Conservation (phyloP, 371 early-diverging fungal genomes). For the Mortierella sp. region DNA sequence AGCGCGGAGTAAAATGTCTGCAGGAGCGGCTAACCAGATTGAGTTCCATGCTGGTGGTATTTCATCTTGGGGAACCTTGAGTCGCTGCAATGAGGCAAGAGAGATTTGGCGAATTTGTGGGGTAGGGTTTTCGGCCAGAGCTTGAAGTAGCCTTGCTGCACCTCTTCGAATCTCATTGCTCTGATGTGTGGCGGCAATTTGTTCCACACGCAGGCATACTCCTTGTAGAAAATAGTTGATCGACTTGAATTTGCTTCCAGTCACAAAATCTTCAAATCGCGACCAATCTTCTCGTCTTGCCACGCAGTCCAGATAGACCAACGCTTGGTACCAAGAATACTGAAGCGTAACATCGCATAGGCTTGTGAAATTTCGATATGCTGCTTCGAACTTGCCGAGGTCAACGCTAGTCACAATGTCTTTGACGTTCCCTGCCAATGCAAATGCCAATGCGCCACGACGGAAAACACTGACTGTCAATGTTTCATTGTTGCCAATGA, state of each 20-base stretch:
- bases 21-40: no score
- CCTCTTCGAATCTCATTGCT: neutral
- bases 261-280: neutral
- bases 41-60: no score
- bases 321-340: slow-evolving; percentile 4
- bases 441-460: neutral
- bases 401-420: neutral
- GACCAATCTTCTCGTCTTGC: neutral
- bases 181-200: neutral
- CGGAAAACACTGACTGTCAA: neutral
- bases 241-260: neutral
- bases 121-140: neutral
- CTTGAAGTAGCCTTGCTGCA: neutral
- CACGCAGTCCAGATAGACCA: slow-evolving; percentile 4
- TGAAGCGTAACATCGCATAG: neutral
- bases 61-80: no score
- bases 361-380: neutral
- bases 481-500: slow-evolving; percentile 1
- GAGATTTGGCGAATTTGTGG: no score
- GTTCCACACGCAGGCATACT: neutral
- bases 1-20: no score
- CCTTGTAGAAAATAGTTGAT: neutral
- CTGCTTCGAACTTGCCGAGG: neutral
- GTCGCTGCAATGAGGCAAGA: no score
- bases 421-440: neutral